Conservation (phyloP, 2,329 filamentous ascomycete genomes). For the Aspergillus sojae region DNA sequence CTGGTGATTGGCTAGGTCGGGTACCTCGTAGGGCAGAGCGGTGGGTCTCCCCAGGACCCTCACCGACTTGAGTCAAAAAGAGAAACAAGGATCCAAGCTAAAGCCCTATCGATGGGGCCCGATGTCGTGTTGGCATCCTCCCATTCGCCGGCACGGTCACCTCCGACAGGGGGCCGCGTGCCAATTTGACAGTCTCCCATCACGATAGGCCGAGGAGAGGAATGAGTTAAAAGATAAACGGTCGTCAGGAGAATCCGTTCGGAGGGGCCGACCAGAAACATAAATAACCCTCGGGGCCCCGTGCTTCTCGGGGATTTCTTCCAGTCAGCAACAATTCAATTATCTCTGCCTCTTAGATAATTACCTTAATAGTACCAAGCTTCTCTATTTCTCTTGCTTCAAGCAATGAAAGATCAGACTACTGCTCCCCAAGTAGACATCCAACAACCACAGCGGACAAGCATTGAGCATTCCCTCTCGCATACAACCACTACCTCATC, state of each 20-base stretch:
- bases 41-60: conserved; percentile 11
- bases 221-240: not conserved
- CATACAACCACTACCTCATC: conserved; percentile 23
- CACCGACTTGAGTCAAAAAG: conserved; percentile 14
- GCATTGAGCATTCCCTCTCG: conserved; percentile 17
- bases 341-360: not conserved
- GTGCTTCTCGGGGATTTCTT: not conserved
- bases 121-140: conserved; percentile 17
- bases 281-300: conserved; percentile 4
- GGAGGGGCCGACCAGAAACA: not conserved
- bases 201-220: not conserved
- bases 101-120: conserved; percentile 29
- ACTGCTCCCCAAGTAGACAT: conserved; percentile 5
- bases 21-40: conserved; percentile 16
- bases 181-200: not conserved
- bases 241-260: not conserved
- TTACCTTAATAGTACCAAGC: not conserved
- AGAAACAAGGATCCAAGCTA: conserved; percentile 16
- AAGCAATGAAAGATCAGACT: conserved; percentile 10
- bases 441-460: not conserved
- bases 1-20: not conserved
- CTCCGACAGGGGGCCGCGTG: conserved; percentile 8
- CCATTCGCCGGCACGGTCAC: conserved; percentile 18
- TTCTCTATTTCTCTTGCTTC: not conserved
- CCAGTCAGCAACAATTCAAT: no score